Base-by-base conservation (phyloP, 306 rosid genomes). In the Luffa acutangula region DNA sequence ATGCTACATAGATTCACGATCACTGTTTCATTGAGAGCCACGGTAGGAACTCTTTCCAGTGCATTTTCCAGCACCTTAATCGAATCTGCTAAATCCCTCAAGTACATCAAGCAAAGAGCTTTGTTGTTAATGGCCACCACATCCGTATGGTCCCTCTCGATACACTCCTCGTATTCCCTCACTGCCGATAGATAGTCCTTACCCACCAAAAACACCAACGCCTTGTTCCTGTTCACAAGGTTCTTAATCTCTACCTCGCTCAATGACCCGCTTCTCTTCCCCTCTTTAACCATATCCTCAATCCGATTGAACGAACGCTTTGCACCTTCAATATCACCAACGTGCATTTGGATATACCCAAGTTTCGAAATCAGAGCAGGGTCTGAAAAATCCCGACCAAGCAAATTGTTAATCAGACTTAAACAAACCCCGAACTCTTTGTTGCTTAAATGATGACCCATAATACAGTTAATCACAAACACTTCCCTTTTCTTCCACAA, bases 171-270 rank as follows among this genome's bases (percentile, higher is more conserved):
- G 58, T 90, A 94, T 80, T 94, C 98, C 82, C 98, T 91, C 76
- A 92, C 98, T 0, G 98, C 97, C 10, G 98, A 92, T 12, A 89
- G 92, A 78, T 92, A 94, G 86, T 94, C 98, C 82, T 94, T 92
- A 72, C 88, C 96, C 64, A 94, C 97, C 92, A 94, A 39, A 75
- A 86, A 92, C 67, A 89, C 87, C 84, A 94, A 87, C 0, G 97
- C 98, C 84, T 89, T 89, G 78, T 94, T 94, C 77, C 97, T 80
- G 37, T 86, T 84, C 85, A 91, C 93, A 45, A 94, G 87, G 83
- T 90, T 94, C 87, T 43, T 77, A 17, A 85, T 74, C 84, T 92
- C 89, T 57, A 85, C 78, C 75, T 83, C 93, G 46, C 85, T 87
- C 87, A 90, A 64, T 9, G 85, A 87, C 75, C 82, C 92, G 78